Evolutionary conservation across 345 rosid genomes (phyloP), one percentile per base, ranked within the genome.

Genomic region (Durio zibethinus): DNA sequence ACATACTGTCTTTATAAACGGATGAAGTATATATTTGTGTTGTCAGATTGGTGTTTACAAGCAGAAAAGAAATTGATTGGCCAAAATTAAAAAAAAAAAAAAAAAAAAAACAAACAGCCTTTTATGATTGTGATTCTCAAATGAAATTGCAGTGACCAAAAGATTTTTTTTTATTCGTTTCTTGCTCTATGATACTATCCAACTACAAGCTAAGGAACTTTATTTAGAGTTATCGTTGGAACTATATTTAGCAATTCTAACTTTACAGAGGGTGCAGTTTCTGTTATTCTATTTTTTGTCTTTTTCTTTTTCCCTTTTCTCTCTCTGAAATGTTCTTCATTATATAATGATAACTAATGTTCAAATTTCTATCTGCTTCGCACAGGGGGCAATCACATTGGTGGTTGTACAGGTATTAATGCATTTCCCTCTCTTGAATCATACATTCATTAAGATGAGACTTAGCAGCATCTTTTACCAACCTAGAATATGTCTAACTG

Each of bases 331-430:
- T 33, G 0, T 31, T 33, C 10, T 63, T 52, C 14, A 31, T 47
- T 47, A 12, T 45, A 43, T 63, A 63, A 47, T 62, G 77, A 75
- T 31, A 48, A 63, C 68, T 74, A 75, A 29, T 61, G 64, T 21
- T 75, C 43, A 45, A 12, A 45, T 43, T n/a, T 67, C 14, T 25
- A 54, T 68, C 74, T 68, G 29, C 38, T 25, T 66, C 33, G 0
- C 27, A 16, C 92, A 96, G 99, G 99, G 48, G 97, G 97, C 45
- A 88, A 91, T 76, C 99, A 93, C 82, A 85, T 96, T 23, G 98
- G 99, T 20, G 98, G 99, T 72, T 96, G 97, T 84, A 84, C 98
- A 89, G 99, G 99, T 93, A 88, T 73, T 54, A 12, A 54, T 63
- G 18, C 31, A 40, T 56, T 67, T 60, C 59, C 66, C 21, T 54